Evolutionary conservation across 768 basidiomycete species (phyloP).

Genomic region (Plicaturopsis crispa): DNA sequence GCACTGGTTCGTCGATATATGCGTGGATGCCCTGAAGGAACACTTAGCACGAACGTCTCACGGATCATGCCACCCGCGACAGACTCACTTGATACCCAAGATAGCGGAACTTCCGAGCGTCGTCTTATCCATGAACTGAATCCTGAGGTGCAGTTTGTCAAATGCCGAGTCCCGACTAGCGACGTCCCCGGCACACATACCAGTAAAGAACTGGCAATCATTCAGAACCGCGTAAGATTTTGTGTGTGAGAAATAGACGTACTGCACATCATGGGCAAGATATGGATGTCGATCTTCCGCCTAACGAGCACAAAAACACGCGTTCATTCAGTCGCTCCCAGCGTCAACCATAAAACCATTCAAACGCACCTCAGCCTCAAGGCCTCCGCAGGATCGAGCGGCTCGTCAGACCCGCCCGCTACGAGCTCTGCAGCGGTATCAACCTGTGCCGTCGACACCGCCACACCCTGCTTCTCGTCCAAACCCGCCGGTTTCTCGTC

Average conservation of each 20-base stretch:
- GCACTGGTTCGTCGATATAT: slow-evolving; percentile 61
- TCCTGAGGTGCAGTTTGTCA: slow-evolving; percentile 27
- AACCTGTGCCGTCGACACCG: slow-evolving; percentile 40
- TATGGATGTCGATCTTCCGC: slow-evolving; percentile 59
- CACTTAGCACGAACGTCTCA: slow-evolving; percentile 1
- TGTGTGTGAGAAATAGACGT: slow-evolving; percentile 19
- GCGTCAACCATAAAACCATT: background rate
- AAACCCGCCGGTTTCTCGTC: too few relatives aligned
- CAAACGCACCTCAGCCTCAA: slow-evolving; percentile 38
- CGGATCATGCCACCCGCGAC: background rate
- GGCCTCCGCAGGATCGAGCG: slow-evolving; percentile 46
- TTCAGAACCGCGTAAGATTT: slow-evolving; percentile 1
- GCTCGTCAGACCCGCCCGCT: slow-evolving; percentile 31
- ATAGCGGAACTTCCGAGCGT: slow-evolving; percentile 63
- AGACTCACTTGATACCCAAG: slow-evolving; percentile 55
- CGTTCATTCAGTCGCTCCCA: background rate
- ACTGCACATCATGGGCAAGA: slow-evolving; percentile 70
- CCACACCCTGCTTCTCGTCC: too few relatives aligned
- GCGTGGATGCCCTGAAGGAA: slow-evolving; percentile 40
- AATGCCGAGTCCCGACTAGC: background rate
- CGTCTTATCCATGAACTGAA: slow-evolving; percentile 78
- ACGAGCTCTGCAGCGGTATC: slow-evolving; percentile 58
- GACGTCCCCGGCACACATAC: slow-evolving; percentile 26
- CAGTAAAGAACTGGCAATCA: slow-evolving; percentile 42
- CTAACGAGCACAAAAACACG: too few relatives aligned